Conservation (phyloP, 2,329 filamentous ascomycete genomes). For the Penicillium janthinellum region DNA sequence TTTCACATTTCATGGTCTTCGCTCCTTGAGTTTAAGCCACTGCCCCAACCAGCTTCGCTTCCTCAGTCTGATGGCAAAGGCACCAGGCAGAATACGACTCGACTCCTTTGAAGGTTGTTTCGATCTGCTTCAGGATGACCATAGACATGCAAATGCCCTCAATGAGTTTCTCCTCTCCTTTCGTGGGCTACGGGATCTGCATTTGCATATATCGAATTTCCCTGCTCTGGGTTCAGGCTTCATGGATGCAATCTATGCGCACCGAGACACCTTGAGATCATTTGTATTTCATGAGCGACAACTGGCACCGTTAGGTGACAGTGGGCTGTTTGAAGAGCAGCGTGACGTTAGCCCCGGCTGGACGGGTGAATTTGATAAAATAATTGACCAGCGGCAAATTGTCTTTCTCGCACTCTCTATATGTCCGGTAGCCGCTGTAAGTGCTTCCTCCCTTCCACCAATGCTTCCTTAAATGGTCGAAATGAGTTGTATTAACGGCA, state of each 20-base stretch:
- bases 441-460: background rate
- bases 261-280: background rate
- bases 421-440: background rate
- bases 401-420: background rate
- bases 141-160: background rate
- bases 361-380: background rate
- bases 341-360: background rate
- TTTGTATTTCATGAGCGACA: background rate
- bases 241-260: background rate
- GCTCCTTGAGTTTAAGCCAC: background rate
- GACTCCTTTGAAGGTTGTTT: background rate
- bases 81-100: background rate
- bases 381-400: background rate
- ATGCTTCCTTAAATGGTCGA: background rate
- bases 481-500: background rate
- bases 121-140: background rate
- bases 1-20: background rate
- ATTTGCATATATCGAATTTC: background rate
- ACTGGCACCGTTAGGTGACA: background rate
- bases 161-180: background rate
- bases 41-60: background rate
- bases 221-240: background rate
- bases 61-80: background rate
- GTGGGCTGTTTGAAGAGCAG: background rate
- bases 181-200: background rate